Evolutionary conservation across 2,329 filamentous ascomycete species (phyloP), one percentile per base, ranked within the genome.

Genomic region (Aspergillus luchuensis): DNA sequence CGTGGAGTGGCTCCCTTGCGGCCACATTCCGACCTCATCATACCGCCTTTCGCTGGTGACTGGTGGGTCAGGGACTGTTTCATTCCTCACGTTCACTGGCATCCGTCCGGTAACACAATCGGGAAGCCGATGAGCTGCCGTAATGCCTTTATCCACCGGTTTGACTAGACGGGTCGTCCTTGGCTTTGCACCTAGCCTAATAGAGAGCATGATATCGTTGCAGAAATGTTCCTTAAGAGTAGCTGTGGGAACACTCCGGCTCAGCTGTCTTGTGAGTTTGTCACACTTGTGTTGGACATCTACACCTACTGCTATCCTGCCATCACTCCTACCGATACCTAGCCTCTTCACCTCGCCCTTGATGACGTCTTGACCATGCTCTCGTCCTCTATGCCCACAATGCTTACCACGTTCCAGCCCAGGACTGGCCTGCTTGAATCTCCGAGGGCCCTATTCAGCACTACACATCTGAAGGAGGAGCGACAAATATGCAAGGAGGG

Each of bases 381-480:
- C 39, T 50, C 38, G 23, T 53, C 43, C 4, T 47, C 56, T 30
- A n/a, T 62, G 38, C 56, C 49, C 63, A 62, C 30, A n/a, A 69
- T 72, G 63, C 69, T 72, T 55, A 69, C 66, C 25, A 64, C 68
- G 17, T 57, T 67, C 53, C 67, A 72, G 68, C 56, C 66, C 43
- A 59, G 61, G 58, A 21, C 67, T 30, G 59, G 58, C 36, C 56
- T 68, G 33, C 23, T 66, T 28, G 62, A 56, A 17, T 59, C 41
- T n/a, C 28, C 63, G 15, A 41, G 39, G 39, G 53, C 41, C 30
- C 28, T 56, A 3, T 45, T 56, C 28, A 56, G 23, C 53, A 56
- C 53, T 10, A 11, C 33, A 10, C 30, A 41, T 36, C 21, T 56
- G 21, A 41, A 60, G 41, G 17, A 11, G 11, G 25, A 49, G 21